phyloP scores from a whole-genome alignment of 306 rosid genomes.

The Mimosa pudica region DNA sequence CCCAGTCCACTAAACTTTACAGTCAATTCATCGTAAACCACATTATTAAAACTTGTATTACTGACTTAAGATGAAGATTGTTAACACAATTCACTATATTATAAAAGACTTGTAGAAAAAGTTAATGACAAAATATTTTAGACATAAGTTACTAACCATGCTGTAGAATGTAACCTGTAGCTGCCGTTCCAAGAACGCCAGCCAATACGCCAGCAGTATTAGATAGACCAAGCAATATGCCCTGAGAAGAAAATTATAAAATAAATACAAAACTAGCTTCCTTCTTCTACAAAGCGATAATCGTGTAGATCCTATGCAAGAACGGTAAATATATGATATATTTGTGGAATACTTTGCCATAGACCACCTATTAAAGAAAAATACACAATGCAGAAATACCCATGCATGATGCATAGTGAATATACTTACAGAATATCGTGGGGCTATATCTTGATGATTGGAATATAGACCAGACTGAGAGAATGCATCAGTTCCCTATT shows the following conservation, averaged over 20 bases:
- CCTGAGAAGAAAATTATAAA: constrained; percentile 44
- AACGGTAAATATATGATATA: no score
- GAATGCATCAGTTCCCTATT: constrained; percentile 96
- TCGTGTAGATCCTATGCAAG: not conserved
- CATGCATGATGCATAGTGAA: not conserved
- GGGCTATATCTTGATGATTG: constrained; percentile 98
- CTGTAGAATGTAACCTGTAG: constrained; percentile 94
- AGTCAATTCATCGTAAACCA: no score
- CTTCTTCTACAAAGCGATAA: not conserved
- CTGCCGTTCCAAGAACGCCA: constrained; percentile 96
- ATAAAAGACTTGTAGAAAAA: no score
- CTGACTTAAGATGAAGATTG: no score
- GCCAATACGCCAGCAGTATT: constrained; percentile 98
- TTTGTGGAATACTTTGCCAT: not conserved
- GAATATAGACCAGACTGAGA: constrained; percentile 97
- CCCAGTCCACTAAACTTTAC: no score
- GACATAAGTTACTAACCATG: constrained; percentile 52
- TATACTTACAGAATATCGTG: constrained; percentile 87
- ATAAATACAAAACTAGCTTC: constrained; percentile 15
- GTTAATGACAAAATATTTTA: no score
- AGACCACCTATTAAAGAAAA: not conserved
- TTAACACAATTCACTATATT: no score
- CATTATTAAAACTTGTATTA: no score
- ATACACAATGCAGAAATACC: not conserved
- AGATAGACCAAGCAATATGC: constrained; percentile 91